Evolutionary conservation across 2,329 filamentous ascomycete genomes (phyloP), one percentile per base, ranked within the genome.

Genomic region (Xylaria sp.): DNA sequence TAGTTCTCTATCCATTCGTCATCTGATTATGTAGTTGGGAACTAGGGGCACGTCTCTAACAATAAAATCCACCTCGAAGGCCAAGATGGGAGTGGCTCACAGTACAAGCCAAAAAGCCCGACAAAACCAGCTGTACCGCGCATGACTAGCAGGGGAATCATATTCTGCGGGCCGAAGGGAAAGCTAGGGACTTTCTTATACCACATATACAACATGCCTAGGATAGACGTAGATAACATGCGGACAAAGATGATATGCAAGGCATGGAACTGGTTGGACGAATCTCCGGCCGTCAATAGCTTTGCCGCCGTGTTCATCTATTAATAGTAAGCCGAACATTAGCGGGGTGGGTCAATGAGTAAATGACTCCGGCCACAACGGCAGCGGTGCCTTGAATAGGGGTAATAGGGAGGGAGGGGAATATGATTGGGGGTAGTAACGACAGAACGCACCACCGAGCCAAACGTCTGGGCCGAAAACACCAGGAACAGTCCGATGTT

Each of bases 111-210:
- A 78, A 90, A 92, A 0, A 94, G 84, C 0, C 91, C 92, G 71
- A 91, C 87, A 29, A 81, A 81, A 6, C 92, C 92, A 48, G 85
- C 85, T 1, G 90, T 75, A 1, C 91, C 92, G 73, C 92, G 84
- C 13, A 88, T 79, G 0, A 92, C 78, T 0, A 95, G 81, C 8
- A 94, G 81, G 53, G 84, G 82, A 29, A 91, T 82, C 1, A 94
- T 85, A 13, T 86, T 85, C n/a, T 82, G 86, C 21, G 84, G 82
- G 0, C 92, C 92, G 0, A 93, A 80, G 0, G 92, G 92, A 62
- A 90, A 91, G 71, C 91, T 79, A 0, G 91, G 89, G 1, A 82
- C 78, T 13, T 78, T 77, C 61, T 80, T 79, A 32, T 77, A 78
- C 80, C 79, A 82, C 81, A 82, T 81, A 40, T 82, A 82, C 6